Conservation (phyloP, 2,329 filamentous ascomycete genomes). For the Ceratocystiopsis sp. region DNA sequence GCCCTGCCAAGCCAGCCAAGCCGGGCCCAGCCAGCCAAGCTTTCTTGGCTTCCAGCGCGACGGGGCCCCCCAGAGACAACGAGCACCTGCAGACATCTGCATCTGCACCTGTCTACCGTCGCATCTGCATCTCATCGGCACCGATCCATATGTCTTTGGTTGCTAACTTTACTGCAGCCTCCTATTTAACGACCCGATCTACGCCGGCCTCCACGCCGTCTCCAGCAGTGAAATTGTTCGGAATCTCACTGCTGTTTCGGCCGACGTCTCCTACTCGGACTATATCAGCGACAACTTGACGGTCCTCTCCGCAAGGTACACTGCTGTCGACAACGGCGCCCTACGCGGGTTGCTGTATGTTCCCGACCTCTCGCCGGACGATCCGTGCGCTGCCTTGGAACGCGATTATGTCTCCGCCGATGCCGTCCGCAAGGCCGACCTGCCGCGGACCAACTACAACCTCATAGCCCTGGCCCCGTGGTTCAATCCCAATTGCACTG, state of each 20-base stretch:
- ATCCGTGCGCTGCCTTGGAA: conserved; percentile 47
- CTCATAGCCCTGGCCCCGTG: conserved; percentile 76
- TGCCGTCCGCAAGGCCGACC: conserved; percentile 53
- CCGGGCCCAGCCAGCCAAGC: conserved; percentile 10
- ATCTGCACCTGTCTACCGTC: no score
- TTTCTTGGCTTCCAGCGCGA: conserved; percentile 7
- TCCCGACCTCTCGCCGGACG: conserved; percentile 43
- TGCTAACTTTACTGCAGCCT: conserved; percentile 22
- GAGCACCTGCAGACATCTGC: not conserved
- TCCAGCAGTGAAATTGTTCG: conserved; percentile 36
- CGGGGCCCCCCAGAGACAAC: conserved; percentile 3
- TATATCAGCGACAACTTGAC: conserved; percentile 44
- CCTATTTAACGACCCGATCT: conserved; percentile 42
- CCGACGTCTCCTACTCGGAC: conserved; percentile 34
- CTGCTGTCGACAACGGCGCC: conserved; percentile 37
- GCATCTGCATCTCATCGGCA: not conserved
- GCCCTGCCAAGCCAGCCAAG: conserved; percentile 5
- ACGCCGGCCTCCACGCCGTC: conserved; percentile 29
- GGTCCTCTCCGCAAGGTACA: conserved; percentile 55
- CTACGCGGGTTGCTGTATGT: conserved; percentile 75
- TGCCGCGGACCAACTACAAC: conserved; percentile 52
- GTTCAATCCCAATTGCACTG: conserved; percentile 57
- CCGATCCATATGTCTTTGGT: not conserved
- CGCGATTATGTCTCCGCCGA: conserved; percentile 54
- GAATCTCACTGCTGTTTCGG: conserved; percentile 37